Conservation (phyloP, 1,139 yeast genomes). For the Blastobotrys aristatus region DNA sequence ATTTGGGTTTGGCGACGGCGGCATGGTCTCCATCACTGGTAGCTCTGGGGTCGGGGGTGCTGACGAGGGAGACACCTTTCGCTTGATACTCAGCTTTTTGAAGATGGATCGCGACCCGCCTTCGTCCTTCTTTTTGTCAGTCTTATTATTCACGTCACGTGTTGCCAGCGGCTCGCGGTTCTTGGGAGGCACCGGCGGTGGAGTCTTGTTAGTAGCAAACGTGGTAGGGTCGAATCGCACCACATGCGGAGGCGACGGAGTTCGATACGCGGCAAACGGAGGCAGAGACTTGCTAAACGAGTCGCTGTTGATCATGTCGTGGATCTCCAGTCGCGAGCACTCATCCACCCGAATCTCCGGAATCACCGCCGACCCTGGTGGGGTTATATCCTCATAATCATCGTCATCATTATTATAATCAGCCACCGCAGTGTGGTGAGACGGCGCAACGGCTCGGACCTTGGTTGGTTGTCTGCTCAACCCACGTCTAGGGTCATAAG, state of each 20-base stretch:
- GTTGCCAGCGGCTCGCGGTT: slow-evolving; percentile 3
- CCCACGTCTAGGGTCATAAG: background rate
- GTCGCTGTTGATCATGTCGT: slow-evolving; percentile 28
- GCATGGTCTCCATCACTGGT: background rate
- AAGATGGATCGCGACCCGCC: slow-evolving; percentile 4
- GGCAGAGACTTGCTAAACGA: slow-evolving; percentile 19
- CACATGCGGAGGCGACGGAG: slow-evolving; percentile 8
- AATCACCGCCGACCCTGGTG: background rate
- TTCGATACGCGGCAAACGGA: slow-evolving; percentile 7
- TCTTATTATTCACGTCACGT: background rate
- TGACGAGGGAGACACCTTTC: background rate
- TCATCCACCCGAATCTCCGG: slow-evolving; percentile 3
- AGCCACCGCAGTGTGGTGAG: background rate
- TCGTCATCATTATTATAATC: background rate
- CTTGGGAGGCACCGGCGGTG: slow-evolving; percentile 15
- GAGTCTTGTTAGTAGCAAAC: slow-evolving; percentile 15
- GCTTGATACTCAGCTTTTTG: slow-evolving; percentile 4
- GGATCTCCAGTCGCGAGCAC: slow-evolving; percentile 24
- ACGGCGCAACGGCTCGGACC: background rate
- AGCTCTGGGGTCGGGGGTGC: slow-evolving; percentile 11
- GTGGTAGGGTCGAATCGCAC: too few relatives aligned
- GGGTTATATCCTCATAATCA: background rate
- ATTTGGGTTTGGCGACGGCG: background rate
- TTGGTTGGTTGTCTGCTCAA: background rate
- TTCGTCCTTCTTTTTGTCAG: background rate